Conservation (phyloP, 768 basidiomycete genomes). For the Omphalotus guepiniiformis region DNA sequence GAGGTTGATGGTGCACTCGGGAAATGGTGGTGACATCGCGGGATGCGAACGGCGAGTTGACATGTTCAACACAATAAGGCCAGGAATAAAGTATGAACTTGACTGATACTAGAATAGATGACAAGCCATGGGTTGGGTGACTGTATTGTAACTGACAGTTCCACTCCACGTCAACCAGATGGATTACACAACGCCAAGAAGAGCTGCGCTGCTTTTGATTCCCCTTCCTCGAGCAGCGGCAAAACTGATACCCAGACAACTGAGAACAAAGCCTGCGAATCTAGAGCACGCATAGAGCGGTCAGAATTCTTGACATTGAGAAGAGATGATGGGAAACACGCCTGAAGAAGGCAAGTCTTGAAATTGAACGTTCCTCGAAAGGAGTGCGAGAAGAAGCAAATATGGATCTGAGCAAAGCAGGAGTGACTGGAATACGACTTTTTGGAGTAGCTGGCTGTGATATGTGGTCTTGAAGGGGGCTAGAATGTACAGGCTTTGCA, state of each 20-base stretch:
- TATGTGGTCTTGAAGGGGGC: constrained; percentile 20
- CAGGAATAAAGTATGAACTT: too few relatives aligned
- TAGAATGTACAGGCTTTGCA: constrained; percentile 30
- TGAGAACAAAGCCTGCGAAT: constrained; percentile 78
- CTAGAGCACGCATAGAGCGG: constrained; percentile 29
- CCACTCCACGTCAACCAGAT: constrained; percentile 1
- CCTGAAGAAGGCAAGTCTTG: constrained; percentile 86
- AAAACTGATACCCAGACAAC: constrained; percentile 76
- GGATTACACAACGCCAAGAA: constrained; percentile 59
- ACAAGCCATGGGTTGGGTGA: constrained; percentile 21
- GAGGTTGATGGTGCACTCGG: too few relatives aligned
- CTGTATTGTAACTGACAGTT: constrained; percentile 25
- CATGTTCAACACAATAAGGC: too few relatives aligned
- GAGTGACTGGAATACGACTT: constrained; percentile 77
- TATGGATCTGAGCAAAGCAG: constrained; percentile 75
- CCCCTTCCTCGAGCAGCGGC: constrained; percentile 69
- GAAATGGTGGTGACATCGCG: too few relatives aligned
- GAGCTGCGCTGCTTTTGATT: constrained; percentile 58
- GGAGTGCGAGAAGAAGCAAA: constrained; percentile 83
- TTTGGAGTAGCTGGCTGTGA: constrained; percentile 41
- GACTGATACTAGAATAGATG: too few relatives aligned
- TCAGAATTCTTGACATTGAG: constrained; percentile 4
- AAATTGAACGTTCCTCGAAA: constrained; percentile 79
- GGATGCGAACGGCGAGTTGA: too few relatives aligned
- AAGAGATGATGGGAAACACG: constrained; percentile 22